Evolutionary conservation across 805 yeast genomes (phyloP), one percentile per base, ranked within the genome.

Genomic region (Hermanozyma aechmeae): DNA sequence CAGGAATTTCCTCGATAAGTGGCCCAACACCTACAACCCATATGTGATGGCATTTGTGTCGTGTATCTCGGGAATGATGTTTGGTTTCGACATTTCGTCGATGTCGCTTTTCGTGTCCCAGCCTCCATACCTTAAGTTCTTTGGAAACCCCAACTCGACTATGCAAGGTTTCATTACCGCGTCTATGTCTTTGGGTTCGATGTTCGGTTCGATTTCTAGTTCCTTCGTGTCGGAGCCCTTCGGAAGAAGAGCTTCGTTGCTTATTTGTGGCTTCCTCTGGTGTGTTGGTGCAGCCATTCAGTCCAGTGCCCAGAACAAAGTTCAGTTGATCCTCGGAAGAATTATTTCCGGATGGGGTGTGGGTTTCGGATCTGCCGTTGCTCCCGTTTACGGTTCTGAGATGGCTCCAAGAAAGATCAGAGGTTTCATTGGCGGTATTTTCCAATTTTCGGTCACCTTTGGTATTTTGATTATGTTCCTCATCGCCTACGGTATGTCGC

Each of bases 51-150:
- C 80, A 10, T 39, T 51, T 13, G 65, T 76, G 21, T 65, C 85
- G 27, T 66, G 82, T 35, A 50, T 79, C 16, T 79, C 83, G 25
- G 89, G 87, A 25, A 58, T 75, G 56, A 65, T 82, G 51, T 73
- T 79, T 53, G 93, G 94, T 33, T 72, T 80, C 46, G 95, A 84
- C 50, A 75, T 79, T 30, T 73, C 89, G 3, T 80, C 93, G 0
- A 71, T 83, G 60, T 71, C 86, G 1, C 76, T 83, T 2, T 79
- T 82, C 42, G 61, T 82, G 24, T 55, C 60, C 38, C 46, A 46
- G 19, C 26, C 13, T 1, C 56, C 60, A 12, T 83, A 82, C 50
- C 48, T 50, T 19, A 40, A 50, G 0, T 76, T 52, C 42, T 81
- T 81, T 54, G 39, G 67, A 34, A 30, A 51, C 24, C 85, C 87